Evolutionary conservation across 2,329 filamentous ascomycete genomes (phyloP).

Genomic region (Talaromyces sp.): DNA sequence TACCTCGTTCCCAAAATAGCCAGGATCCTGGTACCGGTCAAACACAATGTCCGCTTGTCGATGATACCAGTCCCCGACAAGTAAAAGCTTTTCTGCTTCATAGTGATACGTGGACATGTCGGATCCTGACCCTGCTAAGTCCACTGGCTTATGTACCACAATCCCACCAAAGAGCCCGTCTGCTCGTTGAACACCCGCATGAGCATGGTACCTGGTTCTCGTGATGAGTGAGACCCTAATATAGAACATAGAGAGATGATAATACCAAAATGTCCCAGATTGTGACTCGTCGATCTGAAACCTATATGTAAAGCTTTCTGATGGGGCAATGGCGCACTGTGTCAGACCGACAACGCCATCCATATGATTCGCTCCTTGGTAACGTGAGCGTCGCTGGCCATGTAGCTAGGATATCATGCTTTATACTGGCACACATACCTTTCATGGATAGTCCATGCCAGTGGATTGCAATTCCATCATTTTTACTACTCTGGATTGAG

Average conservation of each 20-base stretch:
- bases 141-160: conserved; percentile 35
- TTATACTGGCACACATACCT: neutral
- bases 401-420: neutral
- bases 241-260: neutral
- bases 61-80: conserved; percentile 48
- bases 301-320: neutral
- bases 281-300: neutral
- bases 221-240: neutral
- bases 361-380: conserved; percentile 40
- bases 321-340: conserved; percentile 55
- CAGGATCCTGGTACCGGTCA: conserved; percentile 36
- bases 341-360: conserved; percentile 63
- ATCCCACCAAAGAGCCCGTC: conserved; percentile 46
- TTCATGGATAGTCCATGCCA: conserved; percentile 43
- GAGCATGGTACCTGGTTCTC: conserved; percentile 40
- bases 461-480: conserved; percentile 37
- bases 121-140: conserved; percentile 9
- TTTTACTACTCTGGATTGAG: conserved; percentile 14
- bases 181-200: conserved; percentile 36
- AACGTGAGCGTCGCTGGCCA: neutral
- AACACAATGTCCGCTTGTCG: conserved; percentile 34
- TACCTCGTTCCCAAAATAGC: conserved; percentile 40
- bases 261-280: neutral
- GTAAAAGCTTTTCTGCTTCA: conserved; percentile 37
- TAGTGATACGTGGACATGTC: conserved; percentile 18